Conservation (phyloP, 441 rosid genomes). For the Omphalea diandra region DNA sequence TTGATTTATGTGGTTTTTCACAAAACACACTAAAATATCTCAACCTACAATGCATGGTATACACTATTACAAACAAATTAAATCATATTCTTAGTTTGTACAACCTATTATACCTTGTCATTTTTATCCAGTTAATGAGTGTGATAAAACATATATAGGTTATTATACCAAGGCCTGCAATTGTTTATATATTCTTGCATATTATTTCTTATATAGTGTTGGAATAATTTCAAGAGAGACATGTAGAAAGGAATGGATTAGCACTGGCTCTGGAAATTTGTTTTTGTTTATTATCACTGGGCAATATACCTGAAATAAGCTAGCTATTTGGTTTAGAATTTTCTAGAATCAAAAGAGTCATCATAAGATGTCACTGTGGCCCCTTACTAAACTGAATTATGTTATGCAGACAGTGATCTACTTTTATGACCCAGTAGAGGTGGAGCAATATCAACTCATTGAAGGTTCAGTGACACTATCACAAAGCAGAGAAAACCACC, state of each 20-base stretch:
- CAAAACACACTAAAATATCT: neutral
- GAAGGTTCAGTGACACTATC: constrained; percentile 82
- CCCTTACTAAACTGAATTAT: neutral
- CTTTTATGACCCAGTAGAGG: constrained; percentile 87
- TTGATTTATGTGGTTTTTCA: constrained; percentile 1
- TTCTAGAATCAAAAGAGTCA: neutral
- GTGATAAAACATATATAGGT: neutral
- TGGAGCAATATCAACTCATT: constrained; percentile 89
- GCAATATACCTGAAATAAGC: neutral
- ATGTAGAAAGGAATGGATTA: neutral
- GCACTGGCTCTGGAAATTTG: neutral
- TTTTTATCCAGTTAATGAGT: neutral
- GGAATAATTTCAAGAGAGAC: neutral
- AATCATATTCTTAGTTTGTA: neutral
- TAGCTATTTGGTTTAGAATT: neutral
- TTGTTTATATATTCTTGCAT: neutral
- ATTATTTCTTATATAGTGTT: neutral
- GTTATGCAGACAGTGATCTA: constrained; percentile 83
- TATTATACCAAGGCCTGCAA: neutral
- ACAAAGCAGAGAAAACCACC: constrained; percentile 86
- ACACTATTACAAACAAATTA: neutral
- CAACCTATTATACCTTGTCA: neutral
- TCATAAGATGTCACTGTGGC: neutral
- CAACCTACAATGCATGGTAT: neutral
- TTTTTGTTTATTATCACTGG: no score